These are phyloP conservation scores for Phyllosticta citriasiana DNA, from an alignment of 2,329 filamentous ascomycete species.

Conservation along the genomic window DNA sequence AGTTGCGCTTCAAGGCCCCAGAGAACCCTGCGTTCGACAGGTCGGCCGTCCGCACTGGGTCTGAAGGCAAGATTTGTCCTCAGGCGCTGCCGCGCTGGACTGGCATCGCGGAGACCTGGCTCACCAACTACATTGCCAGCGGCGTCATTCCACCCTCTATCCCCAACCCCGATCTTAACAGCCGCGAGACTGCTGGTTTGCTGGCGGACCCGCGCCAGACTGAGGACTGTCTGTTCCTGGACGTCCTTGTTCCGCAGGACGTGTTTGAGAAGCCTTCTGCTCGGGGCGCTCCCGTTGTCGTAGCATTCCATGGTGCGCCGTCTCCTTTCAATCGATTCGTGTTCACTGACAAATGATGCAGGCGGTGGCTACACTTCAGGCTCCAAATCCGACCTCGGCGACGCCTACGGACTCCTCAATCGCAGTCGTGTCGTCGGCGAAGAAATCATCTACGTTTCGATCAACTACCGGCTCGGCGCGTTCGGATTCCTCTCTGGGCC, in stretches of 20 bases:
- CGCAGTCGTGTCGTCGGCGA: conserved; percentile 14
- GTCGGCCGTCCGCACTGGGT: conserved; percentile 36
- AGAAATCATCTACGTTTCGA: conserved; percentile 35
- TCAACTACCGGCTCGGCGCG: conserved; percentile 40
- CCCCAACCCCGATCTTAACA: conserved; percentile 15
- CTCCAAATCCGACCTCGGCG: conserved; percentile 27
- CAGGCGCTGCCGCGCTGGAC: not conserved
- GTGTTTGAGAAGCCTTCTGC: conserved; percentile 19
- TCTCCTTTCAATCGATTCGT: conserved; percentile 30
- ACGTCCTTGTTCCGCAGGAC: conserved; percentile 28
- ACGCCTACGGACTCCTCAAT: conserved; percentile 31
- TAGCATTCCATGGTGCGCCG: conserved; percentile 35
- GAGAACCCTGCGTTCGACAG: conserved; percentile 34
- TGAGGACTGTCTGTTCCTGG: conserved; percentile 33
- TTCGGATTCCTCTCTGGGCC: conserved; percentile 27
- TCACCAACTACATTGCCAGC: conserved; percentile 23
- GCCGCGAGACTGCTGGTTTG: not conserved
- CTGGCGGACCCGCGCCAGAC: not conserved
- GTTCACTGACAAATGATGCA: conserved; percentile 13
- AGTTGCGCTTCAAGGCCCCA: conserved; percentile 43
- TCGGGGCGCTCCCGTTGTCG: conserved; percentile 26
- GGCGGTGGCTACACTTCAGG: conserved; percentile 34
- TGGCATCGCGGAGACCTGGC: not conserved
- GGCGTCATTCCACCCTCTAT: conserved; percentile 33
- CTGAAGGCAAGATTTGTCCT: conserved; percentile 14